Conservation (phyloP, 345 rosid species). For the Citrus inodora region DNA sequence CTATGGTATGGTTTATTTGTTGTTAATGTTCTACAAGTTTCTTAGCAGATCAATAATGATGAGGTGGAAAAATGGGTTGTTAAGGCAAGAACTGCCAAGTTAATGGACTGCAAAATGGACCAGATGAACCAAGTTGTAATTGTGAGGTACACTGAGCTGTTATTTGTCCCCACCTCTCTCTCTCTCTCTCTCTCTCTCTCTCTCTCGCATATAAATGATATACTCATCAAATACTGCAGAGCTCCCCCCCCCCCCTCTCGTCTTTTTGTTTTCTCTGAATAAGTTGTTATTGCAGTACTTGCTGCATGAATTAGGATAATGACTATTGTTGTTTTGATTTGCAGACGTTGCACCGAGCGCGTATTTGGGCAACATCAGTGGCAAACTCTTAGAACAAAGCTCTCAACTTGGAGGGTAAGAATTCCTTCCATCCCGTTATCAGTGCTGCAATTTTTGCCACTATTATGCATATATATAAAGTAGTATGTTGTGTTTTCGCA, state of each 20-base stretch:
- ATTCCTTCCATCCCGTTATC: neutral
- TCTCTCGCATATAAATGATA: neutral
- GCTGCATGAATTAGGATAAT: neutral
- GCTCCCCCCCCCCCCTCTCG: accelerated
- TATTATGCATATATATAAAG: too few relatives aligned
- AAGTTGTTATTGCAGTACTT: neutral
- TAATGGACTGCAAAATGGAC: constrained; percentile 83
- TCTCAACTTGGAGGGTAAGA: constrained; percentile 75
- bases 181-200: too few relatives aligned
- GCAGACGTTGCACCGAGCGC: constrained; percentile 75
- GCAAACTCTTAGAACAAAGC: constrained; percentile 62
- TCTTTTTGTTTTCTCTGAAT: neutral
- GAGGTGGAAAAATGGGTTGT: constrained; percentile 89
- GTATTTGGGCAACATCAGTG: constrained; percentile 72
- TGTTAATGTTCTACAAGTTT: constrained; percentile 7
- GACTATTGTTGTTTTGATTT: constrained; percentile 1
- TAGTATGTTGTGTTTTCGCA: neutral
- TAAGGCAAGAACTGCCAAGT: constrained; percentile 76
- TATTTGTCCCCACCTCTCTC: neutral
- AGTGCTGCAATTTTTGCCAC: neutral
- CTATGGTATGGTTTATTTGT: neutral
- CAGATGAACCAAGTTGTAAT: constrained; percentile 83
- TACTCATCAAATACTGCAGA: too few relatives aligned
- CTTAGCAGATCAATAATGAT: constrained; percentile 63
- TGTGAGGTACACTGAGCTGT: constrained; percentile 52